These are phyloP conservation scores for Termitomyces sp. DNA, from an alignment of 768 basidiomycete genomes.

Conservation along the genomic window DNA sequence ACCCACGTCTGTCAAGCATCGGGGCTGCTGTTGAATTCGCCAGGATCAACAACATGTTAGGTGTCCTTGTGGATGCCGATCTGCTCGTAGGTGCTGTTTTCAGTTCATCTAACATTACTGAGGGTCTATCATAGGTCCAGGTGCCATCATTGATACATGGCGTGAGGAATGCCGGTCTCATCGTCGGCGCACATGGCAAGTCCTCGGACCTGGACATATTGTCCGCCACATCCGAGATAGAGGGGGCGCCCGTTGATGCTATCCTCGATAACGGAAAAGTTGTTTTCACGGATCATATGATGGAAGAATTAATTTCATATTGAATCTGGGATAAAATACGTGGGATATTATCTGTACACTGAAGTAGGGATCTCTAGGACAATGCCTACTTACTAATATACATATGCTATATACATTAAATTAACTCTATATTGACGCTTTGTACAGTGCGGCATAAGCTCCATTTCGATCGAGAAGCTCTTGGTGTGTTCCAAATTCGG, in stretches of 20 bases:
- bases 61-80: conserved; percentile 83
- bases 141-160: conserved; percentile 88
- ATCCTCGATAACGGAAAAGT: conserved; percentile 58
- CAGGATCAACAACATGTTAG: conserved; percentile 86
- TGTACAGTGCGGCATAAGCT: conserved; percentile 64
- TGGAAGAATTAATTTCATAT: conserved; percentile 36
- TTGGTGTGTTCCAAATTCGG: conserved; percentile 72
- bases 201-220: conserved; percentile 34
- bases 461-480: conserved; percentile 55
- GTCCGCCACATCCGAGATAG: conserved; percentile 29
- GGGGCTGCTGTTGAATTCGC: conserved; percentile 92
- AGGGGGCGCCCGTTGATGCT: conserved; percentile 59
- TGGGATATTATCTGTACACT: conserved; percentile 8
- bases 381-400: conserved; percentile 10
- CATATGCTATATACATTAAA: conserved; percentile 7
- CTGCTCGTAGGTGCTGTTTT: conserved; percentile 59
- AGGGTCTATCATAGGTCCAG: conserved; percentile 48
- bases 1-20: conserved; percentile 61
- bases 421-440: conserved; percentile 49
- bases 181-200: conserved; percentile 80
- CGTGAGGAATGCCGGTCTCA: conserved; percentile 81
- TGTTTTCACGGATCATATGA: conserved; percentile 60
- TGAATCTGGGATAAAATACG: not conserved
- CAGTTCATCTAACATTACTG: conserved; percentile 2
- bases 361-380: conserved; percentile 9